phyloP scores from a whole-genome alignment of 352 stramenopile species.

The Phytopythium oedochilum region DNA sequence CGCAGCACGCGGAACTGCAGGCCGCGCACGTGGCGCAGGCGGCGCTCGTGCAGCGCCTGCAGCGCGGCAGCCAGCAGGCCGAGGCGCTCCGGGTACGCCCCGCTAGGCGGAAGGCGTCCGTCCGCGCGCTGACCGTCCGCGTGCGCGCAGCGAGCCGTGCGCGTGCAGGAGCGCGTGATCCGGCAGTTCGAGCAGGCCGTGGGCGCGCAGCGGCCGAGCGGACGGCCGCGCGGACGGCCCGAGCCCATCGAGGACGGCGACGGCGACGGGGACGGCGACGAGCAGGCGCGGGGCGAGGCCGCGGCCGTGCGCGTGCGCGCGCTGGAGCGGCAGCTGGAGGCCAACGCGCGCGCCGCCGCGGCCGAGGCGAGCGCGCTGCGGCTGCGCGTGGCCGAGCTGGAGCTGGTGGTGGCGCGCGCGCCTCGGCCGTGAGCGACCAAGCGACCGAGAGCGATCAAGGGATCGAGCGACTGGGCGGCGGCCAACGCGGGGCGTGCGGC shows the following conservation, averaged over 20 bases:
- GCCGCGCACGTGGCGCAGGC: constrained; percentile 68
- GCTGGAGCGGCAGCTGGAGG: constrained; percentile 61
- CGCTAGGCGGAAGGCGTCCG: neutral
- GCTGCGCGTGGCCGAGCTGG: constrained; percentile 61
- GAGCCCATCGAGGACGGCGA: too few relatives aligned
- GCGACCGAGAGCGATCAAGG: too few relatives aligned
- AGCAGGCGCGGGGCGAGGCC: constrained; percentile 18
- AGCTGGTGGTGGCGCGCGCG: constrained; percentile 18
- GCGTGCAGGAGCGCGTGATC: constrained; percentile 79
- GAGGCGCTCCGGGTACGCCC: constrained; percentile 35
- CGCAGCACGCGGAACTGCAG: constrained; percentile 51
- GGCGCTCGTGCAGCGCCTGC: constrained; percentile 56
- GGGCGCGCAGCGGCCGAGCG: constrained; percentile 23
- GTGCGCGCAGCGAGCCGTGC: constrained; percentile 44
- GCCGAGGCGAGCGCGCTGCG: constrained; percentile 55
- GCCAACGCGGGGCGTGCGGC: too few relatives aligned
- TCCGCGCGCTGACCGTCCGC: too few relatives aligned
- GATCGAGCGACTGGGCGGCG: too few relatives aligned
- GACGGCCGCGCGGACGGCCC: too few relatives aligned
- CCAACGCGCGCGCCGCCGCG: constrained; percentile 55
- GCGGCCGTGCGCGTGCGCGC: constrained; percentile 50
- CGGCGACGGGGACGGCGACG: too few relatives aligned
- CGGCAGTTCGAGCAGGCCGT: constrained; percentile 69
- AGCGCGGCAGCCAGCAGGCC: constrained; percentile 59
- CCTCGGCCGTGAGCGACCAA: too few relatives aligned